phyloP scores from a whole-genome alignment of 1,284 basidiomycete genomes.

The Cryptococcus wingfieldii region DNA sequence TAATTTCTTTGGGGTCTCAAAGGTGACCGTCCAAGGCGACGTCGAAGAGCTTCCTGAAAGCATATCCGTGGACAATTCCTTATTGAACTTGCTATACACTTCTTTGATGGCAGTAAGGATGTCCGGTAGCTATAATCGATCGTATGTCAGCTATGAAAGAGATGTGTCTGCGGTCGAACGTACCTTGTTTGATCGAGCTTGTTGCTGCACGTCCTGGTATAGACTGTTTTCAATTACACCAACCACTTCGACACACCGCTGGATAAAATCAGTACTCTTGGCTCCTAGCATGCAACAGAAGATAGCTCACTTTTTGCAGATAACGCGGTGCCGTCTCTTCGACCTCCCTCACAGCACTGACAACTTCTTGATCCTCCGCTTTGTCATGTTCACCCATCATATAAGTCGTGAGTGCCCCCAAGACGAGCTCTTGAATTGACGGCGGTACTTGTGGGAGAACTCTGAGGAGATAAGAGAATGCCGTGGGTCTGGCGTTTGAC shows the following conservation, averaged over 20 bases:
- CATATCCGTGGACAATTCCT: too few relatives aligned
- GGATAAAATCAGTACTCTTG: not conserved
- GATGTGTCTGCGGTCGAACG: too few relatives aligned
- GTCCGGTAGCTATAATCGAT: too few relatives aligned
- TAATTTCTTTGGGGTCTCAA: too few relatives aligned
- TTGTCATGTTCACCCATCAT: not conserved
- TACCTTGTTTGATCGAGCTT: too few relatives aligned
- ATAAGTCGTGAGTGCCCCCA: conserved; percentile 20
- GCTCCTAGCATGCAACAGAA: not conserved
- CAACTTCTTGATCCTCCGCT: not conserved
- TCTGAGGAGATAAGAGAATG: not conserved
- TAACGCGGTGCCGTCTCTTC: conserved; percentile 2
- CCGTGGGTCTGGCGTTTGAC: not conserved
- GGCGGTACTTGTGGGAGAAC: conserved; percentile 3
- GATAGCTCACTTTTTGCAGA: conserved; percentile 7
- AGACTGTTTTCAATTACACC: conserved; percentile 13
- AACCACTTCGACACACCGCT: conserved; percentile 18
- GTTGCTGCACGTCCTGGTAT: not conserved
- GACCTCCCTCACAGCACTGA: not conserved
- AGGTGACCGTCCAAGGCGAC: too few relatives aligned
- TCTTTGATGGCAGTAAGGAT: too few relatives aligned
- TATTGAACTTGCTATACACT: too few relatives aligned
- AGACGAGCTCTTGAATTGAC: conserved; percentile 26
- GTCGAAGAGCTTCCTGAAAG: too few relatives aligned
- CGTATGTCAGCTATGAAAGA: too few relatives aligned